Evolutionary conservation across 2,329 filamentous ascomycete species (phyloP).

Genomic region (Claviceps citrina): DNA sequence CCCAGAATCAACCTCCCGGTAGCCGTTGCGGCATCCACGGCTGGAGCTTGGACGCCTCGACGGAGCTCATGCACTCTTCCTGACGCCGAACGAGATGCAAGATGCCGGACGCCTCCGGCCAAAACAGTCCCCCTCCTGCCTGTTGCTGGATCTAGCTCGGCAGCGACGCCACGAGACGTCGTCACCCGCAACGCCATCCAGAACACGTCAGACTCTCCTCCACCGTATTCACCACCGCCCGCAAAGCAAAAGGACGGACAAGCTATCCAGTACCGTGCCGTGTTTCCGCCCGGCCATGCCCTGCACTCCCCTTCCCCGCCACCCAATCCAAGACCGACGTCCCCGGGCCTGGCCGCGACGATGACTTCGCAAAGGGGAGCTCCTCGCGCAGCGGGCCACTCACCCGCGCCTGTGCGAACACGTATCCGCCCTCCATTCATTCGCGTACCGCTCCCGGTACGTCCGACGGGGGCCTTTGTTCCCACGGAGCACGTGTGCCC

Average conservation of each 20-base stretch:
- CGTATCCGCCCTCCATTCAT: constrained; percentile 9
- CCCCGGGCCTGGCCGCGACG: constrained; percentile 44
- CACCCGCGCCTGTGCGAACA: constrained; percentile 20
- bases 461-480: constrained; percentile 30
- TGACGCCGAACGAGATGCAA: constrained; percentile 5
- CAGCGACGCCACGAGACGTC: constrained; percentile 1
- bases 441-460: constrained; percentile 23
- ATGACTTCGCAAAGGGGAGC: constrained; percentile 50
- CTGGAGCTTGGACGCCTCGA: constrained; percentile 22
- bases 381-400: constrained; percentile 41
- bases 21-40: constrained; percentile 19
- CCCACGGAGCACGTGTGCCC: constrained; percentile 28
- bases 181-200: not conserved
- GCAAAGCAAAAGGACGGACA: constrained; percentile 19
- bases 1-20: constrained; percentile 7
- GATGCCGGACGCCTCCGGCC: not conserved
- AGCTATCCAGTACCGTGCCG: constrained; percentile 36
- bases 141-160: not conserved
- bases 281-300: constrained; percentile 41
- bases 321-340: constrained; percentile 45
- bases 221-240: constrained; percentile 41
- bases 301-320: constrained; percentile 32
- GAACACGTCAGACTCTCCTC: constrained; percentile 27
- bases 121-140: not conserved
- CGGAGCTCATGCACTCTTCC: constrained; percentile 17